Evolutionary conservation across 352 stramenopile species (phyloP).

Genomic region (Saprolegnia diclina): DNA sequence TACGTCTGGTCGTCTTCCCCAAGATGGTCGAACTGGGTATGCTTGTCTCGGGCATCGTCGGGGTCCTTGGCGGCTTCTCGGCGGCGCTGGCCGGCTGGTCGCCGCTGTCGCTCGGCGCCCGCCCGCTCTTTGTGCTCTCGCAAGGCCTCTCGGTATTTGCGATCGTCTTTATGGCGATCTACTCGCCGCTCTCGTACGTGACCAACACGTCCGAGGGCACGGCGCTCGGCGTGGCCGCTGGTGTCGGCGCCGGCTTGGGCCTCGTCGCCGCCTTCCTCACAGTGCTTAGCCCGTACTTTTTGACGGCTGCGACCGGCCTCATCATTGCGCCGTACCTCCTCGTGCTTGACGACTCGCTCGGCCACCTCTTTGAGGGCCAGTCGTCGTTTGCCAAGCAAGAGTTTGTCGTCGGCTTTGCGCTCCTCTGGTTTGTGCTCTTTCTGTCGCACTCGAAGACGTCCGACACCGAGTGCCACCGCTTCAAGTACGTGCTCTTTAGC

Average conservation of each 20-base stretch:
- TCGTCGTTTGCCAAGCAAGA: slow-evolving; percentile 79
- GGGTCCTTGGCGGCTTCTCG: slow-evolving; percentile 72
- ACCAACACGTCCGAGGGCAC: slow-evolving; percentile 40
- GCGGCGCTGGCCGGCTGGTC: slow-evolving; percentile 84
- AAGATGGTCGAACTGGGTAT: slow-evolving; percentile 24
- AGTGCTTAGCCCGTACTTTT: slow-evolving; percentile 54
- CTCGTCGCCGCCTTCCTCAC: slow-evolving; percentile 74
- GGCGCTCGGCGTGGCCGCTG: slow-evolving; percentile 43
- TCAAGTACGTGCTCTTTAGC: slow-evolving; percentile 85
- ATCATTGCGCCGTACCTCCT: slow-evolving; percentile 70
- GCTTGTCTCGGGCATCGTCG: slow-evolving; percentile 40
- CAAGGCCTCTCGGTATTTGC: slow-evolving; percentile 77
- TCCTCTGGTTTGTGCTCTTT: slow-evolving; percentile 84
- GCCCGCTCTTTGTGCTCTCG: slow-evolving; percentile 75
- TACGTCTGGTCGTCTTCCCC: not conserved
- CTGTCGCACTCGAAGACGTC: slow-evolving; percentile 66
- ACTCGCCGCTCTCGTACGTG: slow-evolving; percentile 55
- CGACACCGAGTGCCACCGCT: slow-evolving; percentile 83
- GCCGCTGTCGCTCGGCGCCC: slow-evolving; percentile 71
- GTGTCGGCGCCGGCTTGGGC: slow-evolving; percentile 55
- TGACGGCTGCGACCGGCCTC: slow-evolving; percentile 59
- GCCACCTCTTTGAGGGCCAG: slow-evolving; percentile 50
- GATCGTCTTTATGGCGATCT: slow-evolving; percentile 71
- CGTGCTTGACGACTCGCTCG: slow-evolving; percentile 52
- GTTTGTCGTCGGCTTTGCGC: slow-evolving; percentile 82